Base-by-base conservation (phyloP, 306 rosid genomes). In the Cercis canadensis region DNA sequence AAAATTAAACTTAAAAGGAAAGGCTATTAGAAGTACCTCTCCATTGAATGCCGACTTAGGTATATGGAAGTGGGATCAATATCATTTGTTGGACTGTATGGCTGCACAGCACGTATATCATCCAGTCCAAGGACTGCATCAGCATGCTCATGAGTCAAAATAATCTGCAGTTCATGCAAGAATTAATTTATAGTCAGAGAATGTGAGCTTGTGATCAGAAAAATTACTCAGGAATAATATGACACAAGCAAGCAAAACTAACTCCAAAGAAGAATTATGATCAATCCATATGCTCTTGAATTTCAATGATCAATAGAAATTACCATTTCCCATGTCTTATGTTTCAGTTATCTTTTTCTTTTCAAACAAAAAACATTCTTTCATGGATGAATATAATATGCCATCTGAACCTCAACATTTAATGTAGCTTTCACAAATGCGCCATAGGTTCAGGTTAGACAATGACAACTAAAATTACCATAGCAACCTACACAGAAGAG, bases 81-180 rank as follows among this genome's bases (percentile, higher is more conserved):
- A 73, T 89, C 95, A 83, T 94, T 94, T 81, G 79, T 82, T 36
- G 96, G 75, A 75, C 97, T 91, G 79, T 24, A 81, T 55, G 92
- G 95, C 84, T 94, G 99, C 37, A 94, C 87, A 66, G 89, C 87
- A 37, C 99, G 95, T 72, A 94, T 62, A 68, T 94, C 99, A 89
- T 94, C 99, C 85, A 94, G 85, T 70, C 99, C 99, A 87, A 94
- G 97, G 78, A 89, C 94, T 57, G 99, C 99, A 85, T 94, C 99
- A 4, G 99, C 99, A 81, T 94, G 99, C 71, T 91, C 99, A 79
- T 94, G 99, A 77, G 99, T 91, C 88, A 94, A 87, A 80, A 94
- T 72, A 76, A 94, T 86, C 99, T 94, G 97, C 85, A 86, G 70
- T 41, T 50, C 17, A 75, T 54, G 53, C 56, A 80, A 44, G 47